These are phyloP conservation scores for Leucosporidium yakuticum DNA, from an alignment of 768 basidiomycete species.

Conservation along the genomic window DNA sequence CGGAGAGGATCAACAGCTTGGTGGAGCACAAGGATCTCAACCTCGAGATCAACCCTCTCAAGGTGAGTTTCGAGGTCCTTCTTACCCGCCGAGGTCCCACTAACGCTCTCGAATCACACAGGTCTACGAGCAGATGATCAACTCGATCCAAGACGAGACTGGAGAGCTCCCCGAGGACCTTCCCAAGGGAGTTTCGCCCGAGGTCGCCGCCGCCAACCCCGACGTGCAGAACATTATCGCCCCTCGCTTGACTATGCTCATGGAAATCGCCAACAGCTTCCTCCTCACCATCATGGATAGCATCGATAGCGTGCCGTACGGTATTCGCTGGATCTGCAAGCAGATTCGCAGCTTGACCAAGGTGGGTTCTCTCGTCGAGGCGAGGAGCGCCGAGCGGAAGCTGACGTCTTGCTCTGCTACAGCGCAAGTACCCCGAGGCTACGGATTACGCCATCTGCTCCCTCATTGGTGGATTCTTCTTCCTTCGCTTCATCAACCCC, in stretches of 20 bases:
- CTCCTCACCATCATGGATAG: constrained; percentile 95
- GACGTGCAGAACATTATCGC: constrained; percentile 98
- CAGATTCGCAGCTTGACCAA: constrained; percentile 94
- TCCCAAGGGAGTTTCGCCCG: constrained; percentile 87
- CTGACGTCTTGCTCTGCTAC: constrained; percentile 9
- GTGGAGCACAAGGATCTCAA: constrained; percentile 99
- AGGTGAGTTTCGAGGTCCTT: constrained; percentile 51
- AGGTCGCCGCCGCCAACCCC: constrained; percentile 83
- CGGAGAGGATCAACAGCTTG: constrained; percentile 95
- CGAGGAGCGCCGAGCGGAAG: constrained; percentile 1
- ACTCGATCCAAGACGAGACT: constrained; percentile 96
- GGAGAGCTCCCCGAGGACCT: constrained; percentile 84
- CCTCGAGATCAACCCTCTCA: constrained; percentile 97
- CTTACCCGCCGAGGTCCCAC: not conserved
- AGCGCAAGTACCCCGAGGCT: constrained; percentile 99
- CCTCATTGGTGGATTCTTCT: constrained; percentile 98
- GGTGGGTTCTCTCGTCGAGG: constrained; percentile 48
- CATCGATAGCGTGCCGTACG: constrained; percentile 97
- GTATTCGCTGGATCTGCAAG: constrained; percentile 99
- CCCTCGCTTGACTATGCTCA: constrained; percentile 93
- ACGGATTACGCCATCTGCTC: constrained; percentile 98
- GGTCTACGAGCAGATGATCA: constrained; percentile 99
- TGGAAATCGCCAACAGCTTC: constrained; percentile 99
- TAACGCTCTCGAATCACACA: constrained; percentile 39
- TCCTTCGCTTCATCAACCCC: constrained; percentile 98